Conservation (phyloP, 164 flowering plant species). For the Dillenia turbinata region DNA sequence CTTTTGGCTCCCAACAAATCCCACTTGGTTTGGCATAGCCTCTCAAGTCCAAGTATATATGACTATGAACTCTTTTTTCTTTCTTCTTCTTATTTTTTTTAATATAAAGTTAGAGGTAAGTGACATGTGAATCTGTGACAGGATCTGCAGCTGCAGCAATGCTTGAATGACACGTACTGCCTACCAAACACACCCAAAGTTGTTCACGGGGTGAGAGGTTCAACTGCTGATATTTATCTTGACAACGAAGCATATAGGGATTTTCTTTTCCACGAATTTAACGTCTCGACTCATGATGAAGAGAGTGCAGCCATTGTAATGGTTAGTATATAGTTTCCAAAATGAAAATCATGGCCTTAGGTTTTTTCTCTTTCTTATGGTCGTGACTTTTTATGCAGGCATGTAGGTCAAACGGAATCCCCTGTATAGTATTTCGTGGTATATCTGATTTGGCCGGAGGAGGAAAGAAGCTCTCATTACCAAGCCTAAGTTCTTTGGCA, state of each 20-base stretch:
- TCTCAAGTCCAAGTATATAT: conserved; percentile 29
- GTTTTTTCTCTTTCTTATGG: background rate
- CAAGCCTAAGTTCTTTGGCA: conserved; percentile 32
- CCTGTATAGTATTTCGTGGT: conserved; percentile 44
- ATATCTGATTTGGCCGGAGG: conserved; percentile 56
- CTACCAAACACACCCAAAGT: conserved; percentile 38
- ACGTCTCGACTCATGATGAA: conserved; percentile 48
- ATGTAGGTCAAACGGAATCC: conserved; percentile 33
- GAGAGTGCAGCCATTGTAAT: conserved; percentile 47
- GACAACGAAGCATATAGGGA: conserved; percentile 52
- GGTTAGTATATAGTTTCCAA: conserved; percentile 17
- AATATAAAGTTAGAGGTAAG: background rate
- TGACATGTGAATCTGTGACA: conserved; percentile 7
- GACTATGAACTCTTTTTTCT: background rate
- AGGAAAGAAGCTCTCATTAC: conserved; percentile 13
- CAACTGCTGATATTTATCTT: conserved; percentile 46
- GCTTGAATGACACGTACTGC: conserved; percentile 42
- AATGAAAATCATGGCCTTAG: background rate
- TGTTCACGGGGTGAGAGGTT: conserved; percentile 34
- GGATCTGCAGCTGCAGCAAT: conserved; percentile 38
- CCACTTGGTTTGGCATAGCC: conserved; percentile 31
- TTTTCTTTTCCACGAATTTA: conserved; percentile 36
- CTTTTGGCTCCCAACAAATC: conserved; percentile 39
- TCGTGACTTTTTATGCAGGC: conserved; percentile 23
- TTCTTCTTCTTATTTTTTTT: background rate